phyloP scores from a whole-genome alignment of 2,329 filamentous ascomycete genomes.

The Verticillium nonalfalfae region DNA sequence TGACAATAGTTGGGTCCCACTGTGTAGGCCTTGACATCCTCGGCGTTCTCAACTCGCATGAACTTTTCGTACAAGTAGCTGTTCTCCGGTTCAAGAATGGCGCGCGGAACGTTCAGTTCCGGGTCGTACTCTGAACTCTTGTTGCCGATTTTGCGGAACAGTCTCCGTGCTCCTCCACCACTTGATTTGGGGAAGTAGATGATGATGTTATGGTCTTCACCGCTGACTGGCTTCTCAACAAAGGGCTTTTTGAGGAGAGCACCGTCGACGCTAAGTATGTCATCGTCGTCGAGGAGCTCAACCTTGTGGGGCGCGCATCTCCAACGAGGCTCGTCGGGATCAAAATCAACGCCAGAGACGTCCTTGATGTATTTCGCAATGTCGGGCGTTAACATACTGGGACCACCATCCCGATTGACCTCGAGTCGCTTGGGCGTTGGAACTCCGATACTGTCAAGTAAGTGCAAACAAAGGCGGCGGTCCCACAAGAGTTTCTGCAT shows the following conservation, averaged over 20 bases:
- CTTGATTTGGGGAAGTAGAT: slow-evolving; percentile 90
- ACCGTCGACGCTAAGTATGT: slow-evolving; percentile 84
- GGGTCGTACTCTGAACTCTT: slow-evolving; percentile 95
- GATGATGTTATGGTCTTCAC: slow-evolving; percentile 97
- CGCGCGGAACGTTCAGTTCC: slow-evolving; percentile 68
- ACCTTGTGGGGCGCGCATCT: slow-evolving; percentile 57
- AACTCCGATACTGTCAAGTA: slow-evolving; percentile 84
- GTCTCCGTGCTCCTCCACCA: slow-evolving; percentile 81
- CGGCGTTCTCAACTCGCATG: slow-evolving; percentile 90
- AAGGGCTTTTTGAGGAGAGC: slow-evolving; percentile 81
- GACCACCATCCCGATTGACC: slow-evolving; percentile 89
- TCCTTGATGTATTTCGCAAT: slow-evolving; percentile 75
- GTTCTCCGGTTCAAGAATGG: slow-evolving; percentile 70
- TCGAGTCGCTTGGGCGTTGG: slow-evolving; percentile 85
- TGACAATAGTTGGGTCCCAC: slow-evolving; percentile 92
- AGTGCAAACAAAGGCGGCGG: slow-evolving; percentile 77
- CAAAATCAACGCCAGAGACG: slow-evolving; percentile 69
- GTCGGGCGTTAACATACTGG: slow-evolving; percentile 69
- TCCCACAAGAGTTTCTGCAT: slow-evolving; percentile 99
- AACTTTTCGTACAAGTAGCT: slow-evolving; percentile 98
- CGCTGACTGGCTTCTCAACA: slow-evolving; percentile 96
- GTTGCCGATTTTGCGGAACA: slow-evolving; percentile 97
- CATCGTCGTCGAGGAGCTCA: slow-evolving; percentile 82
- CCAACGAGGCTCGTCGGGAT: slow-evolving; percentile 54
- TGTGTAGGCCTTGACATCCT: slow-evolving; percentile 98